Evolutionary conservation across 306 rosid species (phyloP), one percentile per base, ranked within the genome.

Genomic region (Malus asiatica): DNA sequence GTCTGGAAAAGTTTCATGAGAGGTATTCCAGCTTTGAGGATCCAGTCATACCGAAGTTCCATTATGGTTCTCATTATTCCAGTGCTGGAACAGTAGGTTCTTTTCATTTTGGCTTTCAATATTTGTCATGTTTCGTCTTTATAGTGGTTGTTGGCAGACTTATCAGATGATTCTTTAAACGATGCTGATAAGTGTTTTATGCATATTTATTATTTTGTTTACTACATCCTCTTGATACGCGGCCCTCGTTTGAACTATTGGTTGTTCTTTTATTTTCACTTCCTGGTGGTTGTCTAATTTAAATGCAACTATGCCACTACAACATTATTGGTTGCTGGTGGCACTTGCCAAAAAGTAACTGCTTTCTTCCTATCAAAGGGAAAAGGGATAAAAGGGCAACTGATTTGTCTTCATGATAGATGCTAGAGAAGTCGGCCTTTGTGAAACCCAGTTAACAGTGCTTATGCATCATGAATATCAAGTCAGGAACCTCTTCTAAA

Each of bases 11-110:
- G 71, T 90, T 92, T 85, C 93, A 90, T 88, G 97, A 95, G 91
- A 88, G 99, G 83, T 95, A 90, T 77, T 79, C 88, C 53, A 92
- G 89, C 86, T 95, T 95, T 79, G 97, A 92, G 78, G 99, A 95
- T 88, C 99, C 97, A 1, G 72, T 89, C 84, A 95, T 92, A 63
- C 97, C 99, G 78, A 95, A 92, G 80, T 95, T 95, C 75, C 99
- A 92, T 86, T 95, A 90, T 65, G 99, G 99, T 77, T 95, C 99
- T 62, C 97, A 95, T 89, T 95, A 92, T 86, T 95, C 97, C 13
- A 95, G 97, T 88, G 99, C 99, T 69, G 99, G 97, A 88, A 92
- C 96, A 73, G 99, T 95, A 78, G 73, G 99, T 85, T 77, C 62
- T 40, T 44, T 44, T 4, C 66, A 23, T 27, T 70, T 80, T 76